These are phyloP conservation scores for Solanum corneliomulleri DNA, from an alignment of 257 asterid species.

Conservation along the genomic window DNA sequence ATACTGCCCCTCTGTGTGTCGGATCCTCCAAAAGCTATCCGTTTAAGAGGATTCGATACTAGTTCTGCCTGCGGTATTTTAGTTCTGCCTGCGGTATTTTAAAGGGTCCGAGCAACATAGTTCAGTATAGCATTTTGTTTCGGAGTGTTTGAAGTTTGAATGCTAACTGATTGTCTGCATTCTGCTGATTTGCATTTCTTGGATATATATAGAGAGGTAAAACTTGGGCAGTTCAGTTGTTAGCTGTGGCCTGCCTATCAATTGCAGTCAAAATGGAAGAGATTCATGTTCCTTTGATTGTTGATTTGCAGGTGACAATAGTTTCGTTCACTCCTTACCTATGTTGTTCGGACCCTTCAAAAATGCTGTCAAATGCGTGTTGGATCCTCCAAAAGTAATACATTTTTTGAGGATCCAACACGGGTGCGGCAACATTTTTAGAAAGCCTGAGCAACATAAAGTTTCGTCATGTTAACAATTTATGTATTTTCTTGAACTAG, in stretches of 20 bases:
- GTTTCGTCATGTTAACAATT: not conserved
- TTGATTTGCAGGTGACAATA: slow-evolving; percentile 55
- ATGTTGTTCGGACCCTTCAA: not conserved
- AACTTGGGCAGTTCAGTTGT: slow-evolving; percentile 47
- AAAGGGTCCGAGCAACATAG: not conserved
- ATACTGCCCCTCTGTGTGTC: not conserved
- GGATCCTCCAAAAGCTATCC: not conserved
- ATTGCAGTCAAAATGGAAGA: slow-evolving; percentile 70
- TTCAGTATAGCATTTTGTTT: not conserved
- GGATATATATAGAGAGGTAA: slow-evolving; percentile 30
- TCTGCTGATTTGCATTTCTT: not conserved
- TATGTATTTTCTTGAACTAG: not conserved
- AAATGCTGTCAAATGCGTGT: not conserved
- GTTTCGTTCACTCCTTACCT: not conserved
- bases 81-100: not conserved
- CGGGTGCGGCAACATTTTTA: not conserved
- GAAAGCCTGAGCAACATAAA: not conserved
- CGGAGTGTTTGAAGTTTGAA: not conserved
- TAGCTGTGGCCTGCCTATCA: slow-evolving; percentile 64
- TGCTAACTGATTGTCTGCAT: slow-evolving; percentile 1
- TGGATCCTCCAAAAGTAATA: not conserved
- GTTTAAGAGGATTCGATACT: not conserved
- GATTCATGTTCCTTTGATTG: slow-evolving; percentile 35
- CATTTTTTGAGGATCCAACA: not conserved
- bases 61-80: not conserved